Evolutionary conservation across 345 rosid genomes (phyloP).

Genomic region (Eucalyptus shirleyi): DNA sequence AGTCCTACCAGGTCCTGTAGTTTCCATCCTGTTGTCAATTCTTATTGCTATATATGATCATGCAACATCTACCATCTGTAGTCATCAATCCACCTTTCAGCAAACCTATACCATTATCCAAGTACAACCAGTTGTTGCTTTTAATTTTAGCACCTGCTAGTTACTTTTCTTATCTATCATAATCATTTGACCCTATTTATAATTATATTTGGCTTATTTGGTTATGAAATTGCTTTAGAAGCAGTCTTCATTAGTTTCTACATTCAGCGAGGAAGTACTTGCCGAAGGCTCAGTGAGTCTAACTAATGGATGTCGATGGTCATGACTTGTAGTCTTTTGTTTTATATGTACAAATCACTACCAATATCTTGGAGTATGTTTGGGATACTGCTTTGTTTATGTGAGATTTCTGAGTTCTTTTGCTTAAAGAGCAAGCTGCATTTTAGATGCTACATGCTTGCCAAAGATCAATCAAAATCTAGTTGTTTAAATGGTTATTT

Average conservation of each 20-base stretch:
- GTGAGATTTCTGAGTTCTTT: not conserved
- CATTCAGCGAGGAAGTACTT: not conserved
- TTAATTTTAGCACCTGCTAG: not conserved
- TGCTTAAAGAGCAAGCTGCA: not conserved
- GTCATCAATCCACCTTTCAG: not conserved
- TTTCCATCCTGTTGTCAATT: not conserved
- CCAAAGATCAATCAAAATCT: not conserved
- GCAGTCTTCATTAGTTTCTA: not conserved
- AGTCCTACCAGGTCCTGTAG: not conserved
- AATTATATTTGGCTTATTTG: not conserved
- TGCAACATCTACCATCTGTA: not conserved
- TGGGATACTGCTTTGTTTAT: not conserved
- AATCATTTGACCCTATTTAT: not conserved
- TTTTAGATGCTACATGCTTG: not conserved
- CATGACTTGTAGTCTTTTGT: not conserved
- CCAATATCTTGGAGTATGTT: not conserved
- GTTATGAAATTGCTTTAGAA: not conserved
- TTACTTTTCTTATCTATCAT: not conserved
- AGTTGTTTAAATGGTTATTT: not conserved
- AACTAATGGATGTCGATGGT: not conserved
- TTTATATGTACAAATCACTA: not conserved
- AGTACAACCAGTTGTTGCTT: not conserved
- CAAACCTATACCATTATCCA: not conserved
- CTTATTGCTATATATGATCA: not conserved
- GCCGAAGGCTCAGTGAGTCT: not conserved